Evolutionary conservation across 257 asterid species (phyloP), one percentile per base, ranked within the genome.

Genomic region (Forsythia viridissima): DNA sequence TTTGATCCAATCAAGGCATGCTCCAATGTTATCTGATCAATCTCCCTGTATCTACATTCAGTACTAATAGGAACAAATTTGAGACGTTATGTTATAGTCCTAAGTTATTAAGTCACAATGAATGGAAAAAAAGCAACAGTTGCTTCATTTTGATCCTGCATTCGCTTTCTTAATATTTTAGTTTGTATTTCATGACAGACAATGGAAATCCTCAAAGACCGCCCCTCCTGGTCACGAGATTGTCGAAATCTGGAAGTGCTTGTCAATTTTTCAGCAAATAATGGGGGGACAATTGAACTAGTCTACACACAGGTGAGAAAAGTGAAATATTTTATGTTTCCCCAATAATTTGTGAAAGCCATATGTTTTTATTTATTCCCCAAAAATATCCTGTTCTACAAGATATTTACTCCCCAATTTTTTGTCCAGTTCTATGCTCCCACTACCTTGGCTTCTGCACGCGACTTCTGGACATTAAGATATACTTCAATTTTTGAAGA

Each of bases 391-490:
- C 34, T 1, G 34, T 30, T 30, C 34, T 30, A 30, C 34, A 30
- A 30, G 34, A 30, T 30, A 13, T 24, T 41, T 41, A 73, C 4
- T 8, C 68, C 37, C 34, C 34, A 30, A 46, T 46, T 9, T 65
- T 7, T 40, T 40, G 36, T 61, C 21, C 79, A 88, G 92, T 79
- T 72, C 73, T 84, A 88, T 79, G 88, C 89, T 82, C 87, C 89
- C 44, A 88, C 89, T 37, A 86, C 77, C 77, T 39, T 88, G 84
- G 89, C 90, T 11, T 80, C 75, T 78, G 88, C 89, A 77, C 86
- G 90, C 76, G 88, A 88, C 81, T 87, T 88, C 71, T 88, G 90
- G 89, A 86, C 85, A 42, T 38, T 88, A 67, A 85, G 92, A 88
- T 86, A 79, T 79, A 80, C 88, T 83, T 85, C 83, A 15, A 34